Base-by-base conservation (phyloP, 2,329 filamentous ascomycete genomes). In the Colletotrichum sp. region DNA sequence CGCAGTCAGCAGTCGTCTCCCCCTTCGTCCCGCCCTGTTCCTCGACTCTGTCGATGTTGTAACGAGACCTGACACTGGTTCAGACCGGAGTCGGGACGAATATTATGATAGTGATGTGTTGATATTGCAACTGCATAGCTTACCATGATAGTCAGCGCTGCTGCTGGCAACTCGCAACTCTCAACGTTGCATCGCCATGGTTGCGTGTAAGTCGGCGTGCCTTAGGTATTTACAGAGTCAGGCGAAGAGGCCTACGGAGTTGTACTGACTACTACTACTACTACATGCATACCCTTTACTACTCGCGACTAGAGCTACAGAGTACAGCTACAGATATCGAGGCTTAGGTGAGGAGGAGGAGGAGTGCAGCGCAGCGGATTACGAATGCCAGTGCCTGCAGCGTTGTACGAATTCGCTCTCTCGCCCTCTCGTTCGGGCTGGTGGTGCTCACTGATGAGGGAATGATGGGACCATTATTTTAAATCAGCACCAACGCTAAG, bases 391-490 rank as follows among this genome's bases (percentile, higher is more conserved):
- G 12, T 21, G 30, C 60, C 62, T 64, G 68, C 59, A 55, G 34
- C 68, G 57, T 52, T n/a, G 68, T 63, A 63, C 57, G 36, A 26
- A 63, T 63, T 70, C n/a, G 59, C 68, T 28, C 26, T 70, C 32
- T 63, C 9, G 36, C 16, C 63, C 57, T 62, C 52, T 69, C 32
- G 26, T 60, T 69, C 36, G 67, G 55, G 62, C 63, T 57, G 44
- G 44, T 49, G 28, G 36, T 69, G 64, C 34, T 65, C 44, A 64
- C 66, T 65, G 70, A 73, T 73, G 73, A 69, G 70, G 49, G 64
- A 73, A 69, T 76, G 73, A 76, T 76, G 73, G 73, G 57, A 73
- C 73, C 70, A 69, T 73, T 34, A 76, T 69, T 73, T 63, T 69
- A 73, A 64, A 73, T 76, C 73, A 69, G 32, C 69, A 76, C 59